Evolutionary conservation across 2,329 filamentous ascomycete genomes (phyloP).

Genomic region (Periconia digitata): DNA sequence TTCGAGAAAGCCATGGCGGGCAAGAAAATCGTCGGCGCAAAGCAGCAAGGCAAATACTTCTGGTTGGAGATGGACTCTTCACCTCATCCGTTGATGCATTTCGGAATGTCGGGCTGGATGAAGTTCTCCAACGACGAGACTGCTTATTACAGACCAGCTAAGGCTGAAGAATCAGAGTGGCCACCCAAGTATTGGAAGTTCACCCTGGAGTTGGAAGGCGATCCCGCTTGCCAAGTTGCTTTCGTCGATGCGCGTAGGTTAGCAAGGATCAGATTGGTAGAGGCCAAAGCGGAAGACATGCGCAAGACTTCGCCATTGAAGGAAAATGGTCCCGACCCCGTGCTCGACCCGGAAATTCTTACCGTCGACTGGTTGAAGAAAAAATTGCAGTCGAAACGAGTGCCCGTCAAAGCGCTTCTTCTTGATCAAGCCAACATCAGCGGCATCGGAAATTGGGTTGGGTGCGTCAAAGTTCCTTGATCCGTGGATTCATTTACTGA

Average conservation of each 20-base stretch:
- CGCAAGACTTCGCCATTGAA: constrained; percentile 75
- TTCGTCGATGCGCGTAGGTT: constrained; percentile 85
- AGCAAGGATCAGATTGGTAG: constrained; percentile 75
- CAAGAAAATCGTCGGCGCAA: constrained; percentile 70
- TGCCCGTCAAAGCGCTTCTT: constrained; percentile 86
- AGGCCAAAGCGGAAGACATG: constrained; percentile 77
- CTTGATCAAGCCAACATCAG: constrained; percentile 87
- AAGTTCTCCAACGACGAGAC: constrained; percentile 79
- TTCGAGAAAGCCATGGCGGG: constrained; percentile 75
- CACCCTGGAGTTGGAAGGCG: constrained; percentile 64
- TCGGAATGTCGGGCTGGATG: constrained; percentile 78
- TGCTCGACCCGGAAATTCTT: constrained; percentile 75
- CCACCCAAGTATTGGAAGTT: constrained; percentile 93
- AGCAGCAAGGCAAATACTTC: constrained; percentile 96
- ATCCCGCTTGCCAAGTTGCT: constrained; percentile 66
- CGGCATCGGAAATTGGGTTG: constrained; percentile 97
- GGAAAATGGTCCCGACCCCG: constrained; percentile 92
- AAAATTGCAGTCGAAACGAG: constrained; percentile 73
- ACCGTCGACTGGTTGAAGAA: constrained; percentile 73
- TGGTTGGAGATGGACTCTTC: constrained; percentile 78
- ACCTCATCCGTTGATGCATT: constrained; percentile 87
- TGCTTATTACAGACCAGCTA: constrained; percentile 72
- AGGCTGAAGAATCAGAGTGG: constrained; percentile 67
- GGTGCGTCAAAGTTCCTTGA: constrained; percentile 45
- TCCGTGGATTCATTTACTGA: neutral